A percentile compares a stretch with the other conserved stretches of the same genome.
Evolutionary conservation across 495 filamentous ascomycete genomes (phyloP).

Genomic region (Antarctomyces pellizariae): DNA sequence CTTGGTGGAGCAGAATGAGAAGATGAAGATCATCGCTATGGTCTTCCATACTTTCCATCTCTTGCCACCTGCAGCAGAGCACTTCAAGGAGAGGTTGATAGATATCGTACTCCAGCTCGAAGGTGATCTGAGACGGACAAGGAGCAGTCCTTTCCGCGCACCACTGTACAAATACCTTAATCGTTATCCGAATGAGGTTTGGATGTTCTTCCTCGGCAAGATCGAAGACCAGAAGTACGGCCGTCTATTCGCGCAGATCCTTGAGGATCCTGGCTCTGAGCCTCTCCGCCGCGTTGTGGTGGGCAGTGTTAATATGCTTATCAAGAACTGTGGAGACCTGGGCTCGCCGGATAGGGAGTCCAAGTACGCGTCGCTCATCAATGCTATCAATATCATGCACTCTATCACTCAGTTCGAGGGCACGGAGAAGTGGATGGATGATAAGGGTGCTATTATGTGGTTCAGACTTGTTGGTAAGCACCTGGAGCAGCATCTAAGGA

Average conservation of each 20-base stretch:
- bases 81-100: constrained; percentile 75
- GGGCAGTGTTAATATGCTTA: constrained; percentile 45
- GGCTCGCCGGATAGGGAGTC: constrained; percentile 35
- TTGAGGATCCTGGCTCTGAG: constrained; percentile 50
- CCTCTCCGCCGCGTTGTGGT: constrained; percentile 50
- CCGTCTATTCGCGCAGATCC: constrained; percentile 84
- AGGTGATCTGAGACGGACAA: constrained; percentile 61
- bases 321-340: constrained; percentile 34
- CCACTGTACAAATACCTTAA: constrained; percentile 92
- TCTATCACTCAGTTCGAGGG: constrained; percentile 38
- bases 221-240: constrained; percentile 69
- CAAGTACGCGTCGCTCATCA: constrained; percentile 49
- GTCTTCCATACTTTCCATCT: constrained; percentile 95
- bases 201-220: constrained; percentile 49
- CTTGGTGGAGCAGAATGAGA: constrained; percentile 70
- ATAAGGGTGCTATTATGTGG: constrained; percentile 44
- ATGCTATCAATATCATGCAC: constrained; percentile 64
- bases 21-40: constrained; percentile 80
- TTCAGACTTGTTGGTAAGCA: constrained; percentile 55
- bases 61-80: constrained; percentile 63
- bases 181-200: constrained; percentile 71
- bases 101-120: constrained; percentile 79
- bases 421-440: constrained; percentile 49
- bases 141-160: constrained; percentile 77
- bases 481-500: constrained; percentile 42